These are phyloP conservation scores for Globisporangium cederbergense DNA, from an alignment of 352 stramenopile species.

Conservation along the genomic window DNA sequence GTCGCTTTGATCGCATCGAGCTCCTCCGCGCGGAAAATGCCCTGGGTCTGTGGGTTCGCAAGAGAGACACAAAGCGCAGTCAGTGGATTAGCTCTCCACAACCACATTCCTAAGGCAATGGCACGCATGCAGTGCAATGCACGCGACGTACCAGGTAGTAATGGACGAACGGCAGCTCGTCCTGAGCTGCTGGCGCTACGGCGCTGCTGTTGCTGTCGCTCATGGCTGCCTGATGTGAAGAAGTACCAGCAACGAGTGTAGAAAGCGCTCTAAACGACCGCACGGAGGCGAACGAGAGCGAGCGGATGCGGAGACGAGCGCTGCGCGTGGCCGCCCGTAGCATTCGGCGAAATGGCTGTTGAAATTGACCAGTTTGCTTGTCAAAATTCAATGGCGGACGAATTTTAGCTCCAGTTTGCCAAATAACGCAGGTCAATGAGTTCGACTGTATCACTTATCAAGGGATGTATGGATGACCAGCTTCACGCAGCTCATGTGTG, in stretches of 20 bases:
- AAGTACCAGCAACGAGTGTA: not conserved
- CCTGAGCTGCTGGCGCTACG: not conserved
- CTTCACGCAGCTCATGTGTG: not conserved
- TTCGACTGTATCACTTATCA: not conserved
- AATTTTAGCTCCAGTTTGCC: not conserved
- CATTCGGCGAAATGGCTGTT: constrained; percentile 2
- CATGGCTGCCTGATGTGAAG: not conserved
- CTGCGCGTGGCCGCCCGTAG: not conserved
- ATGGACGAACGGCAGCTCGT: constrained; percentile 40
- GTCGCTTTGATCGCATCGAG: constrained; percentile 41
- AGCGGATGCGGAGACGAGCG: not conserved
- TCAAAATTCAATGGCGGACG: constrained; percentile 3
- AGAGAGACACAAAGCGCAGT: not conserved
- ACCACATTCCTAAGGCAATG: too few relatives aligned
- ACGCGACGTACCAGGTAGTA: constrained; percentile 55
- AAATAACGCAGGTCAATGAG: constrained; percentile 2
- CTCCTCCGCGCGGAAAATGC: constrained; percentile 46
- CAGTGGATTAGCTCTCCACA: not conserved
- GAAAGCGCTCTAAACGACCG: not conserved
- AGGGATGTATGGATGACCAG: not conserved
- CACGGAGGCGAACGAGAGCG: not conserved
- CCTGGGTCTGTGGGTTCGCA: constrained; percentile 38
- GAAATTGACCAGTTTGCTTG: not conserved
- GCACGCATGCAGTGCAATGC: not conserved
- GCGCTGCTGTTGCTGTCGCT: not conserved